A percentile compares a stretch with the other conserved stretches of the same genome.
Evolutionary conservation across 2,329 filamentous ascomycete species (phyloP).

Genomic region (Fusarium globosum): DNA sequence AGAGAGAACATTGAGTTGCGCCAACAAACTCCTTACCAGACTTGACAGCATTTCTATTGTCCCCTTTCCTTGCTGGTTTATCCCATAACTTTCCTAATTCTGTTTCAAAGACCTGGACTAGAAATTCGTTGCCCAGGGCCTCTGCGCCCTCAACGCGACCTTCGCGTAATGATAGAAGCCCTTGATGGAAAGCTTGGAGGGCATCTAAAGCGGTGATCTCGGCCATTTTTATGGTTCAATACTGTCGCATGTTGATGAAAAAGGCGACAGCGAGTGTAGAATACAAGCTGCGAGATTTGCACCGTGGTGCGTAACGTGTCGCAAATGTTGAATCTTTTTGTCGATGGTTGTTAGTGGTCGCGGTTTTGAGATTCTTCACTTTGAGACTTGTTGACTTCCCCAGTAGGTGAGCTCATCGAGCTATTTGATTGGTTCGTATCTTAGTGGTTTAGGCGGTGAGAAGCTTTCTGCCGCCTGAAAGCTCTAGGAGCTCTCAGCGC

Average conservation of each 20-base stretch:
- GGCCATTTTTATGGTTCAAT: slow-evolving; percentile 69
- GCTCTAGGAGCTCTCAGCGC: slow-evolving; percentile 2
- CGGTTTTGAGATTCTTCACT: slow-evolving; percentile 47
- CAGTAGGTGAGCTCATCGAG: slow-evolving; percentile 33
- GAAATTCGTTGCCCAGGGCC: slow-evolving; percentile 75
- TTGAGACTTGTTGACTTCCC: slow-evolving; percentile 47
- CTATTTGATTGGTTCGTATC: slow-evolving; percentile 41
- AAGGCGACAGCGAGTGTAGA: slow-evolving; percentile 30
- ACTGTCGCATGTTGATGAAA: slow-evolving; percentile 59
- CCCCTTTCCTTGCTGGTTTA: slow-evolving; percentile 78
- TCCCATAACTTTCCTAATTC: slow-evolving; percentile 79
- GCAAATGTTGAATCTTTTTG: slow-evolving; percentile 40
- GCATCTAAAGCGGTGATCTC: slow-evolving; percentile 78
- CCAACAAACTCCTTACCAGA: slow-evolving; percentile 63
- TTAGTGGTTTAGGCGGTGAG: slow-evolving; percentile 24
- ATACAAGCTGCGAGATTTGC: slow-evolving; percentile 39
- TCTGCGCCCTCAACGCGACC: slow-evolving; percentile 70
- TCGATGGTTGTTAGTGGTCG: slow-evolving; percentile 39
- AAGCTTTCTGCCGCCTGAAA: slow-evolving; percentile 48
- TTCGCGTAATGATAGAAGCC: slow-evolving; percentile 81
- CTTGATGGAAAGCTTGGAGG: slow-evolving; percentile 86
- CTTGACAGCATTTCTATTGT: slow-evolving; percentile 77
- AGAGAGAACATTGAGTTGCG: slow-evolving; percentile 3
- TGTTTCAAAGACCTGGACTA: slow-evolving; percentile 77
- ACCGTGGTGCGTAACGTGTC: slow-evolving; percentile 39